Conservation (phyloP, 768 basidiomycete genomes). For the Amanita rimosa region DNA sequence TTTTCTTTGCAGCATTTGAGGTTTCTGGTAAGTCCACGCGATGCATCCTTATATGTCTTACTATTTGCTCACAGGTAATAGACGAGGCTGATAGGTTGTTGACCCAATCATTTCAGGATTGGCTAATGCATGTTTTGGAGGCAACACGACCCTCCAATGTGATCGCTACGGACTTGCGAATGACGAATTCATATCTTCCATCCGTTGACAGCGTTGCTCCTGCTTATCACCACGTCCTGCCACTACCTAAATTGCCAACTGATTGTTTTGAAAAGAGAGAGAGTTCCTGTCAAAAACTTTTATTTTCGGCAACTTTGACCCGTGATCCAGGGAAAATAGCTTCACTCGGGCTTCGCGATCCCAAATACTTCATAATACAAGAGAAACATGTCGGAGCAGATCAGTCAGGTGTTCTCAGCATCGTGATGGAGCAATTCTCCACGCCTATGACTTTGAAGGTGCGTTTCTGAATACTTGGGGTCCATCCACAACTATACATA, state of each 20-base stretch:
- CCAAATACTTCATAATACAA: slow-evolving; percentile 85
- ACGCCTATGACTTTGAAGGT: slow-evolving; percentile 75
- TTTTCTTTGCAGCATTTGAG: slow-evolving; percentile 91
- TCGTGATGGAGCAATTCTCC: slow-evolving; percentile 66
- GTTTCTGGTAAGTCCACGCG: slow-evolving; percentile 57
- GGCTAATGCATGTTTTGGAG: slow-evolving; percentile 76
- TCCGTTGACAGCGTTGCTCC: slow-evolving; percentile 54
- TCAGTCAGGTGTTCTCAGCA: slow-evolving; percentile 30
- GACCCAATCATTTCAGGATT: slow-evolving; percentile 93
- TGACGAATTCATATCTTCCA: slow-evolving; percentile 7
- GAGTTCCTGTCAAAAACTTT: slow-evolving; percentile 81
- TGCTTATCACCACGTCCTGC: slow-evolving; percentile 34
- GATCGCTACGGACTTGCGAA: not conserved
- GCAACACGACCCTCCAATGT: slow-evolving; percentile 40
- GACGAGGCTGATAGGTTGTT: slow-evolving; percentile 97
- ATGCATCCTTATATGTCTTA: not conserved
- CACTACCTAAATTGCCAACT: slow-evolving; percentile 27
- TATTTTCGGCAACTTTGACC: slow-evolving; percentile 95
- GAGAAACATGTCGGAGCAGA: slow-evolving; percentile 25
- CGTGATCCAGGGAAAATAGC: slow-evolving; percentile 90
- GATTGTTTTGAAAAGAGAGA: slow-evolving; percentile 47
- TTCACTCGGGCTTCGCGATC: slow-evolving; percentile 62
- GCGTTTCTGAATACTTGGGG: slow-evolving; percentile 10
- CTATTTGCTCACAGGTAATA: slow-evolving; percentile 50
- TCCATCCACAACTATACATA: not conserved